These are phyloP conservation scores for Grosmannia clavigera DNA, from an alignment of 2,329 filamentous ascomycete species.

Conservation along the genomic window DNA sequence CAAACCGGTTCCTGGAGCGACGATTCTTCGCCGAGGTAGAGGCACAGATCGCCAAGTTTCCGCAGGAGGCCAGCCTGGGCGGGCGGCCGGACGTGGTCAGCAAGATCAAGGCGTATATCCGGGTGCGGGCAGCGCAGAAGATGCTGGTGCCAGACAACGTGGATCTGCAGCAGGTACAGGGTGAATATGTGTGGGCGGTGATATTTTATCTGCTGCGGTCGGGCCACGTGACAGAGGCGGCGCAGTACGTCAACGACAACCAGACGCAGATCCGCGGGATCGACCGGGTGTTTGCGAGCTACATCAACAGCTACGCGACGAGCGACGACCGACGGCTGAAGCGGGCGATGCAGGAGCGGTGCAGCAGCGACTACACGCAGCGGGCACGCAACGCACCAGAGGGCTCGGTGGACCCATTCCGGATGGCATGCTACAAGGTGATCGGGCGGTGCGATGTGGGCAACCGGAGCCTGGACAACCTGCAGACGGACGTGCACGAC, in stretches of 20 bases:
- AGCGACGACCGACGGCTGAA: conserved; percentile 66
- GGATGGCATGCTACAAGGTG: conserved; percentile 96
- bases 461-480: conserved; percentile 50
- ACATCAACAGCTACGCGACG: conserved; percentile 72
- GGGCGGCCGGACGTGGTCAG: conserved; percentile 78
- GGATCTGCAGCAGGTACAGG: conserved; percentile 65
- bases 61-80: conserved; percentile 77
- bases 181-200: conserved; percentile 86
- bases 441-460: conserved; percentile 66
- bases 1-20: conserved; percentile 67
- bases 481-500: conserved; percentile 54
- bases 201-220: conserved; percentile 84
- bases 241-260: conserved; percentile 72
- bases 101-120: conserved; percentile 87
- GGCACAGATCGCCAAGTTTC: conserved; percentile 65
- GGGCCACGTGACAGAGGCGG: conserved; percentile 73
- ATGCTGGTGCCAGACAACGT: conserved; percentile 73
- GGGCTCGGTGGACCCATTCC: conserved; percentile 82
- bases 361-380: conserved; percentile 81
- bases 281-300: conserved; percentile 79
- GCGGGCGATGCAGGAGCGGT: conserved; percentile 70
- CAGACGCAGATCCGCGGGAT: conserved; percentile 74
- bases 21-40: conserved; percentile 72
- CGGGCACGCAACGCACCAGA: conserved; percentile 73
- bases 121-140: conserved; percentile 65